Evolutionary conservation across 805 yeast genomes (phyloP), one percentile per base, ranked within the genome.

Genomic region (Ogataea henricii): DNA sequence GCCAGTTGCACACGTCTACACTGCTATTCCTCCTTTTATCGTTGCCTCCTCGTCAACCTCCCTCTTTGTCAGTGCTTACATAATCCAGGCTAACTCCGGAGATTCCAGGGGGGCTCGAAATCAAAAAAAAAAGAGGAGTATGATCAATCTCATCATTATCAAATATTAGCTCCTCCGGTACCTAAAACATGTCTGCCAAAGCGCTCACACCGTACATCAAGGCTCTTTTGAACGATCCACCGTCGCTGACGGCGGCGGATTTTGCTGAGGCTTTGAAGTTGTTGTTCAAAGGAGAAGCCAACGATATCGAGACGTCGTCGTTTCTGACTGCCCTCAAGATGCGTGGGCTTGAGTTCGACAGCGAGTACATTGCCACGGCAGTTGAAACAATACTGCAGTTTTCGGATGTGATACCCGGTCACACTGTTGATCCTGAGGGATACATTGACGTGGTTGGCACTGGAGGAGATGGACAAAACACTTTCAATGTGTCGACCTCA

Each of bases 391-490:
- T 92, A 21, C 69, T 87, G 51, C 79, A 81, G 57, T 84, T 77
- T 56, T 82, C 94, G 6, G 77, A 76, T 41, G 56, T 72, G 9
- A 78, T 89, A n/a, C 70, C 75, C 8, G 64, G 74, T 2, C 58
- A 67, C 6, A 56, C 60, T 1, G 77, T 79, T 12, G 78, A 77
- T 33, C 58, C 69, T 1, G 67, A 65, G 1, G 86, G 86, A 0
- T 85, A 78, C 56, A 74, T 85, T 5, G 99, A 94, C 65, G 88
- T 94, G 25, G 99, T 94, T 5, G 99, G 99, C 1, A 94, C 99
- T 0, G 99, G 99, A 22, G 99, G 99, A 13, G 99, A 94, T 64
- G 97, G 97, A 1, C 96, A 94, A 63, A 86, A 94, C 64, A 94
- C 99, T 0, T 94, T 94, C 71, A 94, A 94, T 58, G 99, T 94